Evolutionary conservation across 176 grass and related monocot genomes (phyloP), one percentile per base, ranked within the genome.

Genomic region (Ampelocalamus luodianensis): DNA sequence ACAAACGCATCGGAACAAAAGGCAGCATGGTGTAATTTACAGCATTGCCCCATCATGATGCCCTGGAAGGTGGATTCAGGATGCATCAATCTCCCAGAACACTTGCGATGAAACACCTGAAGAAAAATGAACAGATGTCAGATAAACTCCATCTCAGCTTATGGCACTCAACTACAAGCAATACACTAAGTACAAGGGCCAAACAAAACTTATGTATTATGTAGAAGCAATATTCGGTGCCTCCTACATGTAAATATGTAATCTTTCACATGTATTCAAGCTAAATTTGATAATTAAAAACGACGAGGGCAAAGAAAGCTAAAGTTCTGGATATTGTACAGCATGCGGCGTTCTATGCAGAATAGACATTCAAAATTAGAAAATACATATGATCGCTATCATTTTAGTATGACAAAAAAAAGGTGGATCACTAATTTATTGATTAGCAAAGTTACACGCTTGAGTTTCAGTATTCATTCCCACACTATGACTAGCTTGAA

Each of bases 61-160:
- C 27, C 22, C 88, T 56, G 44, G 72, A 78, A 78, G 58, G 22
- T 82, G 45, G 58, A 82, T 86, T 73, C 39, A 22, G 22, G 79
- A 73, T 72, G 72, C 84, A 73, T 29, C 59, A 51, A 83, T 80
- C 60, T 80, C 43, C 80, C 40, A 84, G 42, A 84, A 36, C 62
- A 80, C 9, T 71, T 63, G 62, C 8, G 14, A 85, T 10, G 32
- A 51, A 49, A 54, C 59, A 83, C 75, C 80, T 84, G 27, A 61
- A 87, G 17, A 84, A 34, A 75, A 62, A 82, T 10, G 27, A 20
- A 38, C 27, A 70, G 2, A 69, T 29, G 50, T 77, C 11, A 74
- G 20, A 83, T 36, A 15, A 82, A 72, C 5, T 18, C 50, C 50
- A 53, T 53, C 6, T 26, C n/a, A 61, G 65, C 65, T 59, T 27